Evolutionary conservation across 2,329 filamentous ascomycete genomes (phyloP).

Genomic region (Aspergillus brasiliensis): DNA sequence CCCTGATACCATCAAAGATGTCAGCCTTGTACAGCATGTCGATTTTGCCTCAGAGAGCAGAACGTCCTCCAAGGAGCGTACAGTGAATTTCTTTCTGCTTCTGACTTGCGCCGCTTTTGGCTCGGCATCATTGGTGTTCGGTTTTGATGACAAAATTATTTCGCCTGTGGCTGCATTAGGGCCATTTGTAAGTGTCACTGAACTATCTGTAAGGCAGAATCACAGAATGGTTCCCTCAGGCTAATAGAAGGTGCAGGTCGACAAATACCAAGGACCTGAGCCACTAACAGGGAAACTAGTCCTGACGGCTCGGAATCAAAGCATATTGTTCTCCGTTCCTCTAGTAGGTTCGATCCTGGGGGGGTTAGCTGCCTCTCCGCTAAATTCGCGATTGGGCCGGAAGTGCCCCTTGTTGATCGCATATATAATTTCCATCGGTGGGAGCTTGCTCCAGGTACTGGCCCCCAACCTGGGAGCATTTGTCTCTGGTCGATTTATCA

Average conservation of each 20-base stretch:
- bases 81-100: slow-evolving; percentile 30
- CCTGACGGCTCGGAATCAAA: slow-evolving; percentile 38
- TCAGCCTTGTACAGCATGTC: slow-evolving; percentile 25
- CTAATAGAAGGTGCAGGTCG: slow-evolving; percentile 22
- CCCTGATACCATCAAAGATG: not conserved
- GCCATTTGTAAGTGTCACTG: slow-evolving; percentile 27
- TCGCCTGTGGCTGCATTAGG: slow-evolving; percentile 33
- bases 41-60: slow-evolving; percentile 12
- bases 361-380: slow-evolving; percentile 34
- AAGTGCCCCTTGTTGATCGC: slow-evolving; percentile 38
- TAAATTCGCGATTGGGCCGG: slow-evolving; percentile 37
- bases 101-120: slow-evolving; percentile 32
- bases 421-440: slow-evolving; percentile 36
- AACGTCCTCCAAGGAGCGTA: slow-evolving; percentile 13
- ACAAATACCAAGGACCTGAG: slow-evolving; percentile 34
- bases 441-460: slow-evolving; percentile 40
- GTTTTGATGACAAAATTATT: slow-evolving; percentile 37
- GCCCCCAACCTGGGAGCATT: slow-evolving; percentile 38
- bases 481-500: slow-evolving; percentile 36
- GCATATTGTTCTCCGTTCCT: slow-evolving; percentile 39
- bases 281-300: slow-evolving; percentile 23
- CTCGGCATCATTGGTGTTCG: slow-evolving; percentile 36
- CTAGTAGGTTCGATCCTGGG: slow-evolving; percentile 39
- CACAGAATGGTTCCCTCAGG: not conserved
- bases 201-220: not conserved